Evolutionary conservation across 2,329 filamentous ascomycete genomes (phyloP), one percentile per base, ranked within the genome.

Genomic region (Ophiostoma quercus): DNA sequence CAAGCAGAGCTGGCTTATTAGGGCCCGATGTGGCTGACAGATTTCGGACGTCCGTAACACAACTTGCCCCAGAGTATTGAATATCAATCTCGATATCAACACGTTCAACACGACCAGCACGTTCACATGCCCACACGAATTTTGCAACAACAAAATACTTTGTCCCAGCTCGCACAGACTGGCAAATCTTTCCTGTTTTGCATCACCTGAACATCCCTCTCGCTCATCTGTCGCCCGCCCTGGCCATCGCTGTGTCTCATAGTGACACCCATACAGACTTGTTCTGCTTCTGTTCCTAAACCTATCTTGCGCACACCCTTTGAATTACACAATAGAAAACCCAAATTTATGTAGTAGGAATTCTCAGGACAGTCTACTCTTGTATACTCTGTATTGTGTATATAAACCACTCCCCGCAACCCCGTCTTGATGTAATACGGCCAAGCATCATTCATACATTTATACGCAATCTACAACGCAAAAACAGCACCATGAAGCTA

Each of bases 401-500:
- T 57, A 57, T 11, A 57, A 57, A n/a, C n/a, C 51, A 12, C n/a
- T 11, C 7, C 51, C n/a, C 43, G 1, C 43, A 19, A 47, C 6
- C 6, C 16, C n/a, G 19, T 47, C 3, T 19, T 47, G 3, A 47
- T 19, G 16, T 7, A 5, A 19, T 41, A 19, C 43, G 16, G 14
- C 16, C 43, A 47, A 19, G 16, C 43, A 47, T 47, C 43, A 47
- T 16, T 16, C 5, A 47, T 47, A 47, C 43, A 19, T 47, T 1
- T 16, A n/a, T 1, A n/a, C 2, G 19, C 14, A 47, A 47, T 7
- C 6, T 47, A 47, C 14, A 14, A 6, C 14, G 16, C 43, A 19
- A 47, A 5, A 47, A n/a, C 7, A 47, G 6, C 3, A 47, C n/a
- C 16, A 73, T 73, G 72, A 71, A 22, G 7, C 73, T 77, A 16